phyloP scores from a whole-genome alignment of 306 rosid genomes.

The Erythrophleum fordii region DNA sequence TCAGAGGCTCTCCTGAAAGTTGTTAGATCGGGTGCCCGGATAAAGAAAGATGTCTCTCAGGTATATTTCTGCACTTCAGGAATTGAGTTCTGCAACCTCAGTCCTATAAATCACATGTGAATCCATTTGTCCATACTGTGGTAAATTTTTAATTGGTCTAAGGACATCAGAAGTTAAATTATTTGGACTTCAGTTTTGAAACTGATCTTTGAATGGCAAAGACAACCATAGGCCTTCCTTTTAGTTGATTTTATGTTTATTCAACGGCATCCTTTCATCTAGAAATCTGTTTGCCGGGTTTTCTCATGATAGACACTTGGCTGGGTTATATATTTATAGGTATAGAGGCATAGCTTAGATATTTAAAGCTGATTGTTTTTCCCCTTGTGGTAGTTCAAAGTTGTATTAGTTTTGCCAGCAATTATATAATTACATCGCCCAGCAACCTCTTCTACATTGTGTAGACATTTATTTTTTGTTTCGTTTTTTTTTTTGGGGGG shows the following conservation, averaged over 20 bases:
- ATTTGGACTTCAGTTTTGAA: conserved; percentile 19
- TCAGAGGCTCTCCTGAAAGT: conserved; percentile 78
- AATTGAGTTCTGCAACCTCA: neutral
- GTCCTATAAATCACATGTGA: conserved; percentile 10
- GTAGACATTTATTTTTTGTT: too few relatives aligned
- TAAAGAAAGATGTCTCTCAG: conserved; percentile 63
- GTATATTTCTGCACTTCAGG: conserved; percentile 40
- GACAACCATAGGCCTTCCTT: neutral
- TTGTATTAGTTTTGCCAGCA: conserved; percentile 9
- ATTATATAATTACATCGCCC: too few relatives aligned
- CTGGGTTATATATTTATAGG: neutral
- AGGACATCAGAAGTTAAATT: neutral
- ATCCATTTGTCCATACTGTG: neutral
- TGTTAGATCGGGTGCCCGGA: conserved; percentile 65
- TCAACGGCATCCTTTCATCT: neutral
- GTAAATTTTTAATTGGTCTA: neutral
- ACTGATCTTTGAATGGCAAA: neutral
- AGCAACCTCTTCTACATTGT: too few relatives aligned
- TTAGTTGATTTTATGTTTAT: conserved; percentile 15
- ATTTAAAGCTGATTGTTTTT: too few relatives aligned
- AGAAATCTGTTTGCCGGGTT: neutral
- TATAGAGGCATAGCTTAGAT: neutral
- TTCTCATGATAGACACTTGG: neutral
- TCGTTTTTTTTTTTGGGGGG: too few relatives aligned
- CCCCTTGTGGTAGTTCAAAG: neutral